These are phyloP conservation scores for Cyberlindnera euphorbiae DNA, from an alignment of 805 yeast species.

Conservation along the genomic window DNA sequence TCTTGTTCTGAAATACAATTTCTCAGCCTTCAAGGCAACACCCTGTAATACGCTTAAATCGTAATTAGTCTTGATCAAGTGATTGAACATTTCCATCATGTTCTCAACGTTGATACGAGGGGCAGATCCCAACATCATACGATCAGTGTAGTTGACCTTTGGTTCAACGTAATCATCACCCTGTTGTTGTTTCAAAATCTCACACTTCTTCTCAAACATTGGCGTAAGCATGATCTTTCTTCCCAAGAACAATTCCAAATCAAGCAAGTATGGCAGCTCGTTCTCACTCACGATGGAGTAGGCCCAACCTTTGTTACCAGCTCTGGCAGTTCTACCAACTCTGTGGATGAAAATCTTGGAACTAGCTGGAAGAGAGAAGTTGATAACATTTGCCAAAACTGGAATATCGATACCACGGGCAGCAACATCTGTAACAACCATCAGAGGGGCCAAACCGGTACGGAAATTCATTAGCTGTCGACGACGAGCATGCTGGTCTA, in stretches of 20 bases:
- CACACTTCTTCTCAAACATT: constrained; percentile 61
- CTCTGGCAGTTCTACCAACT: constrained; percentile 99
- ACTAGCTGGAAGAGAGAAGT: constrained; percentile 84
- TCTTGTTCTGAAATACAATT: constrained; percentile 78
- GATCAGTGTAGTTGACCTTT: constrained; percentile 61
- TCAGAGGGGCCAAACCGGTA: constrained; percentile 73
- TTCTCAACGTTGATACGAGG: constrained; percentile 73
- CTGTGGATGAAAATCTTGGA: constrained; percentile 94
- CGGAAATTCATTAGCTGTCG: constrained; percentile 83
- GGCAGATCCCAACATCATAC: constrained; percentile 77
- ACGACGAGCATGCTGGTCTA: constrained; percentile 92
- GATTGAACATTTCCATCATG: constrained; percentile 66
- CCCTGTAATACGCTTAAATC: constrained; percentile 62
- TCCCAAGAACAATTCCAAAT: constrained; percentile 86
- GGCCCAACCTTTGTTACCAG: constrained; percentile 98
- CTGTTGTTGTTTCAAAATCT: constrained; percentile 43
- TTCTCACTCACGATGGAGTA: constrained; percentile 80
- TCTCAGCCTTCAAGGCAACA: constrained; percentile 85
- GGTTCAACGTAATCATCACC: constrained; percentile 44
- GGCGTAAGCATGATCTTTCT: constrained; percentile 67
- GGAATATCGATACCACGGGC: constrained; percentile 99
- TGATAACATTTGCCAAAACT: constrained; percentile 88
- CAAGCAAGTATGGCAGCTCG: constrained; percentile 87
- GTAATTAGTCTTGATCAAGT: constrained; percentile 53
- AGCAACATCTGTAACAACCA: constrained; percentile 97